Percentiles rank a stretch among this genome's conserved stretches.
These are phyloP conservation scores for Silene vulgaris DNA, from an alignment of 179 eudicot genomes.

Conservation along the genomic window DNA sequence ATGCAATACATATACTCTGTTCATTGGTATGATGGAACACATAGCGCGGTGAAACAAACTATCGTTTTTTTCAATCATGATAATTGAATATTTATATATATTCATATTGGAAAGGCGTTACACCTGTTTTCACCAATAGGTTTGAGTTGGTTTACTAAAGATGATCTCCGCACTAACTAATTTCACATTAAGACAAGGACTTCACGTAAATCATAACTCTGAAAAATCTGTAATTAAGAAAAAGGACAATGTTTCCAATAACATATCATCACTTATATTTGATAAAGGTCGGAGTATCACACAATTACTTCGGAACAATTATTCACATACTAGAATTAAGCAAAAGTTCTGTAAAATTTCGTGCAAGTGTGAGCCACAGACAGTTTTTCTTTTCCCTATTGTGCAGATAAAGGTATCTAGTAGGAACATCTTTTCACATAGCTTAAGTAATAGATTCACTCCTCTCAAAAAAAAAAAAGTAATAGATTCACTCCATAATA, in stretches of 20 bases:
- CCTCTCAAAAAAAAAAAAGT: conserved; percentile 2
- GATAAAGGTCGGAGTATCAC: neutral
- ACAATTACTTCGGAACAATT: neutral
- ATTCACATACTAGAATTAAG: neutral
- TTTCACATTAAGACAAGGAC: neutral
- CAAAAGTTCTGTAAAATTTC: neutral
- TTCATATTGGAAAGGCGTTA: neutral
- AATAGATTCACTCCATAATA: too few species aligned
- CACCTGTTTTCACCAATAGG: neutral
- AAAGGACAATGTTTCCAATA: neutral
- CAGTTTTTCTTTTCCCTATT: neutral
- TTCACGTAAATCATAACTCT: neutral
- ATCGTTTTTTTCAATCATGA: neutral
- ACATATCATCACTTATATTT: neutral
- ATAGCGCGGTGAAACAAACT: neutral
- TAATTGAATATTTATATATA: neutral
- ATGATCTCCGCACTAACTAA: neutral
- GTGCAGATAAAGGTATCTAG: neutral
- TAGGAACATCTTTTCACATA: neutral
- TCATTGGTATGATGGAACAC: conserved; percentile 4
- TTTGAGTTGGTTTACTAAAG: neutral
- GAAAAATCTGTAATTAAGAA: neutral
- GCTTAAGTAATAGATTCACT: neutral
- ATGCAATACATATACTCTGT: neutral
- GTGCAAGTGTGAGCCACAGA: neutral